Percentiles rank a stretch among this genome's conserved stretches.
These are phyloP conservation scores for Wilcoxina mikolae DNA, from an alignment of 495 filamentous ascomycete species.

Conservation along the genomic window DNA sequence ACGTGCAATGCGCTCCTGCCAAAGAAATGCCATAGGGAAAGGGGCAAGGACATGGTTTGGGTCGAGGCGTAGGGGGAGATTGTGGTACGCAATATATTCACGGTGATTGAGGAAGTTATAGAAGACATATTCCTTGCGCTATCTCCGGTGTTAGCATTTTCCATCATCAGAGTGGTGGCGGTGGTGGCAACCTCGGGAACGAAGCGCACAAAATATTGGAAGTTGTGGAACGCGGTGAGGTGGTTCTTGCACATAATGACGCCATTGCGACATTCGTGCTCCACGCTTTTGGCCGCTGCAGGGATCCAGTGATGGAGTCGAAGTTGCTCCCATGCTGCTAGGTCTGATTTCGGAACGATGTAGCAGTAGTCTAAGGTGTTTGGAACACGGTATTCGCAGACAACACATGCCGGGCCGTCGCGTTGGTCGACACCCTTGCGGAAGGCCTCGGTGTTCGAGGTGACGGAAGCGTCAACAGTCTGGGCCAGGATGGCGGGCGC, in stretches of 20 bases:
- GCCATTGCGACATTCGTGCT: slow-evolving; percentile 1
- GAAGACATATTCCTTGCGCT: not conserved
- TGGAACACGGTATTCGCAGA: not conserved
- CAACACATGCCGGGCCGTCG: not conserved
- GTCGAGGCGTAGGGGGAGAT: too few species aligned
- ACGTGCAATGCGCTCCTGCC: not conserved
- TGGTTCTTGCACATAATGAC: slow-evolving; percentile 2
- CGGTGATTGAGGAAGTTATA: not conserved
- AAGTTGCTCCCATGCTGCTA: not conserved
- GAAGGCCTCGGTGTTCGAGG: not conserved
- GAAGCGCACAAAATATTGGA: not conserved
- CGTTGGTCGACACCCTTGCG: not conserved
- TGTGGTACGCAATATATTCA: not conserved
- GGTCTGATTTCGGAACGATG: not conserved
- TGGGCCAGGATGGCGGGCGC: too few species aligned
- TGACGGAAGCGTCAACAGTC: too few species aligned
- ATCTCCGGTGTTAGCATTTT: not conserved
- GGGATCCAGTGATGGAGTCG: not conserved
- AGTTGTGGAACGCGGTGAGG: not conserved
- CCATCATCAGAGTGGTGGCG: not conserved
- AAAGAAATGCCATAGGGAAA: too few species aligned
- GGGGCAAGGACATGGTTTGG: too few species aligned
- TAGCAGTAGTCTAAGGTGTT: not conserved
- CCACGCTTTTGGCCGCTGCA: not conserved
- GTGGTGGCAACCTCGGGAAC: not conserved